A percentile compares a stretch with the other conserved stretches of the same genome.
Evolutionary conservation across 1,284 basidiomycete genomes (phyloP).

Genomic region (Cutaneotrichosporon dermatis): DNA sequence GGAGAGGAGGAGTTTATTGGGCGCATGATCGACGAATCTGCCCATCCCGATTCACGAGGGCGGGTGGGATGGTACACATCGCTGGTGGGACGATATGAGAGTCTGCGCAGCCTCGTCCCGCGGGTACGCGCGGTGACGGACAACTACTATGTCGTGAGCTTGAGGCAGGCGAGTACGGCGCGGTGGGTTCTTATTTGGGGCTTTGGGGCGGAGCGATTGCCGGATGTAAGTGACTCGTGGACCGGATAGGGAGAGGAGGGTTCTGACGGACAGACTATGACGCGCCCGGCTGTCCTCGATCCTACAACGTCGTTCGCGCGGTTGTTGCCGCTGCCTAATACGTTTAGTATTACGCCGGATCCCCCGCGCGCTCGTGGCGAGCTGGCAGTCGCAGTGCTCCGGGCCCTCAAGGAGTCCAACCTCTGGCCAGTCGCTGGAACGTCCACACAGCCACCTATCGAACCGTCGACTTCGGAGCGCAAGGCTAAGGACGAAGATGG

Average conservation of each 20-base stretch:
- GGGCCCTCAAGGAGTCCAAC: not conserved
- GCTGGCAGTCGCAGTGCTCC: not conserved
- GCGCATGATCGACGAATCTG: constrained; percentile 72
- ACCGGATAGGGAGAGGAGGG: too few relatives aligned
- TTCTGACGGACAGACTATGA: constrained; percentile 18
- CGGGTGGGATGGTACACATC: constrained; percentile 69
- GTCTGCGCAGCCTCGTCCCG: constrained; percentile 60
- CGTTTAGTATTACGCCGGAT: constrained; percentile 12
- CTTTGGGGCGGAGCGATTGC: constrained; percentile 59
- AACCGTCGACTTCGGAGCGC: too few relatives aligned
- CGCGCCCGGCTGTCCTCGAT: constrained; percentile 26
- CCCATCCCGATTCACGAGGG: constrained; percentile 43
- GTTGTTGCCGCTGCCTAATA: constrained; percentile 51
- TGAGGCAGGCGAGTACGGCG: constrained; percentile 76
- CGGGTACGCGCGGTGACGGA: constrained; percentile 61
- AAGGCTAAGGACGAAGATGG: not conserved
- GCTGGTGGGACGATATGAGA: constrained; percentile 80
- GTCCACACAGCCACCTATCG: too few relatives aligned
- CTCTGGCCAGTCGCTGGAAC: not conserved
- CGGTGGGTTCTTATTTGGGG: constrained; percentile 90
- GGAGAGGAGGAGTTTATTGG: constrained; percentile 77
- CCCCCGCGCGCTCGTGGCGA: constrained; percentile 2
- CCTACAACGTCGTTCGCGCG: constrained; percentile 56
- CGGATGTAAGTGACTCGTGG: constrained; percentile 62
- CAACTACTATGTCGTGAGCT: constrained; percentile 79